A percentile compares a stretch with the other conserved stretches of the same genome.
Conservation (phyloP, 192 early-diverging fungal species). For the Globomyces pollinis-pini region DNA sequence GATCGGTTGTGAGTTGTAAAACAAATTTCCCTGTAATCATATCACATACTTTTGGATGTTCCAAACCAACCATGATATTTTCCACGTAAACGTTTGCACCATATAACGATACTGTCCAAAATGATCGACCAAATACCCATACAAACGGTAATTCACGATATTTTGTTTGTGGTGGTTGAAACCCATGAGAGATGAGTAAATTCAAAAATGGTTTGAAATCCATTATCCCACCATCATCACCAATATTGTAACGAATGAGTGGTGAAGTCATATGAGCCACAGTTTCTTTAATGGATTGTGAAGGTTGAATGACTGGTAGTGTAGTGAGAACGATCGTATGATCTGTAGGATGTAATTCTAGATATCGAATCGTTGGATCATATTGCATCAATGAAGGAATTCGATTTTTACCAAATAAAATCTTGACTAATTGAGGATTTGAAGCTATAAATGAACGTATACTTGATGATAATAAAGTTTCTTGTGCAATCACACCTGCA, state of each 20-base stretch:
- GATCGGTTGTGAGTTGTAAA: slow-evolving; percentile 14
- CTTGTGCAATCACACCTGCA: slow-evolving; percentile 28
- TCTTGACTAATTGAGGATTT: slow-evolving; percentile 11
- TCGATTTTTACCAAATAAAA: slow-evolving; percentile 21
- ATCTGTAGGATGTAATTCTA: slow-evolving; percentile 22
- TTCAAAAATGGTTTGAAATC: slow-evolving; percentile 21
- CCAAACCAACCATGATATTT: slow-evolving; percentile 35
- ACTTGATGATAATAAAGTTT: slow-evolving; percentile 16
- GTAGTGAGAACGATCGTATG: slow-evolving; percentile 19
- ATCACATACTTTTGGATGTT: slow-evolving; percentile 11
- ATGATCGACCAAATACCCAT: slow-evolving; percentile 31
- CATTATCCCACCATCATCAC: slow-evolving; percentile 21
- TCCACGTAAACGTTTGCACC: slow-evolving; percentile 35
- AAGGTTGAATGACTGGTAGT: slow-evolving; percentile 11
- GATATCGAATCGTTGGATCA: slow-evolving; percentile 22
- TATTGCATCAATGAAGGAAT: slow-evolving; percentile 33
- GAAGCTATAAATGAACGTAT: slow-evolving; percentile 18
- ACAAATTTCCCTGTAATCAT: slow-evolving; percentile 34
- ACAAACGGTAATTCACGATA: slow-evolving; percentile 20
- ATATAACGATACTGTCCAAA: slow-evolving; percentile 34
- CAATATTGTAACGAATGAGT: slow-evolving; percentile 26
- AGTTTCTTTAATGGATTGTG: no score
- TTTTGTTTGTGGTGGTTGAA: neutral
- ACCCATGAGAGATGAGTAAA: slow-evolving; percentile 14
- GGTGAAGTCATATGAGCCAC: slow-evolving; percentile 12